phyloP scores from a whole-genome alignment of 164 flowering plant species.

The Piper betle region DNA sequence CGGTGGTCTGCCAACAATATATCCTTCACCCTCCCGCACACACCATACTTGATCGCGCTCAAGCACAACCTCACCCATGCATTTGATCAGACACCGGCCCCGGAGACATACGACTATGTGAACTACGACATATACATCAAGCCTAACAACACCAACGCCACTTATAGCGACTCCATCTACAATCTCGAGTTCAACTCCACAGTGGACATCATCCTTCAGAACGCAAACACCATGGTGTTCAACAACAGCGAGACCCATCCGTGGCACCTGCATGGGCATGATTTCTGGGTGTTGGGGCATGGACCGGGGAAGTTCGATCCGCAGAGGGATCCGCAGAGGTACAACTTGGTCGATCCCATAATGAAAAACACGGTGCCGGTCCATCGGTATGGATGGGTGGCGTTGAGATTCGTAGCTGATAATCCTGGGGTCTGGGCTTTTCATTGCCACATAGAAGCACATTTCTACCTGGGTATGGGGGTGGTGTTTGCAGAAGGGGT shows the following conservation, averaged over 20 bases:
- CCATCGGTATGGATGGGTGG: slow-evolving; percentile 68
- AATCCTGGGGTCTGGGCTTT: slow-evolving; percentile 82
- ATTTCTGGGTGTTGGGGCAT: slow-evolving; percentile 81
- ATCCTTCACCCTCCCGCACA: slow-evolving; percentile 52
- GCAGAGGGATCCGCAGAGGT: slow-evolving; percentile 25
- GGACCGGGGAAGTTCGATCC: slow-evolving; percentile 52
- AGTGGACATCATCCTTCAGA: slow-evolving; percentile 58
- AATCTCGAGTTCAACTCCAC: slow-evolving; percentile 41
- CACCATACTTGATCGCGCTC: slow-evolving; percentile 60
- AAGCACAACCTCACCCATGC: slow-evolving; percentile 24
- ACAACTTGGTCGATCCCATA: slow-evolving; percentile 50
- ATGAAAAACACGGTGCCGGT: slow-evolving; percentile 74
- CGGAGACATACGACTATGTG: slow-evolving; percentile 28
- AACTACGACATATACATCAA: slow-evolving; percentile 35
- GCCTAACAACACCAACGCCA: slow-evolving; percentile 31
- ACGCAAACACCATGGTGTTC: slow-evolving; percentile 34
- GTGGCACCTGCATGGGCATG: slow-evolving; percentile 92
- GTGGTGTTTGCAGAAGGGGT: slow-evolving; percentile 68
- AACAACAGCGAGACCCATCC: slow-evolving; percentile 74
- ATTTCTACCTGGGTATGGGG: slow-evolving; percentile 80
- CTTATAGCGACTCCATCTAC: slow-evolving; percentile 29
- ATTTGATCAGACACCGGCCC: slow-evolving; percentile 42
- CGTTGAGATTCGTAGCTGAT: slow-evolving; percentile 49
- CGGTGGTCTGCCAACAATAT: slow-evolving; percentile 72
- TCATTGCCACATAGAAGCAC: slow-evolving; percentile 81